These are phyloP conservation scores for Cenococcum geophilum DNA, from an alignment of 495 filamentous ascomycete genomes.

Conservation along the genomic window DNA sequence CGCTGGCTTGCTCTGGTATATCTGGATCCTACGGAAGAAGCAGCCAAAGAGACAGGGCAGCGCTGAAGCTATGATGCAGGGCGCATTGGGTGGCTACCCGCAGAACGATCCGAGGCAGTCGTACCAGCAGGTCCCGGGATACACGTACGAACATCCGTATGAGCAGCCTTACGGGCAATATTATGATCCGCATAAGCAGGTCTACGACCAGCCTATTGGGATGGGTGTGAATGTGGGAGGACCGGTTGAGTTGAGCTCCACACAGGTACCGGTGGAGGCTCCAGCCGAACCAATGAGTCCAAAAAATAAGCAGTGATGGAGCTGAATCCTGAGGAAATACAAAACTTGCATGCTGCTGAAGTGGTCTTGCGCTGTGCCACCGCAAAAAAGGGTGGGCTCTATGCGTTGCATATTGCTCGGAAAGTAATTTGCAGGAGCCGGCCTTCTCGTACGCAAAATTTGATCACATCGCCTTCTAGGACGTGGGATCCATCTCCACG, in stretches of 20 bases:
- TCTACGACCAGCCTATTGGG: not conserved
- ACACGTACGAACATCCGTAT: not conserved
- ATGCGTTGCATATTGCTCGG: too few species aligned
- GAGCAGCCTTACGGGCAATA: not conserved
- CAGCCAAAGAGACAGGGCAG: conserved; percentile 3
- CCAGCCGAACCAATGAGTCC: conserved; percentile 2
- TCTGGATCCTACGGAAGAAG: conserved; percentile 7
- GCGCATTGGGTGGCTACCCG: not conserved
- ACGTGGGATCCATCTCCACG: too few species aligned
- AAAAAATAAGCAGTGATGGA: not conserved
- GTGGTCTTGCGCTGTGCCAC: too few species aligned
- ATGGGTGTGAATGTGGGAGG: not conserved
- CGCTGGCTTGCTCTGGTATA: conserved; percentile 13
- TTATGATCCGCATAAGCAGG: not conserved
- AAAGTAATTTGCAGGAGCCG: too few species aligned
- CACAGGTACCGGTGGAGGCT: not conserved
- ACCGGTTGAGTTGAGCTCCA: not conserved
- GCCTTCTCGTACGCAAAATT: too few species aligned
- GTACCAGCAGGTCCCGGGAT: not conserved
- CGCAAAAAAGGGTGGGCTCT: too few species aligned
- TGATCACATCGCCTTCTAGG: too few species aligned
- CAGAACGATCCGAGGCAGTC: not conserved
- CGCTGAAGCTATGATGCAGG: conserved; percentile 3
- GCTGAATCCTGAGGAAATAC: too few species aligned
- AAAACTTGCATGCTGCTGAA: too few species aligned